Evolutionary conservation across 2,329 filamentous ascomycete species (phyloP).

Genomic region (Arthroderma uncinatum): DNA sequence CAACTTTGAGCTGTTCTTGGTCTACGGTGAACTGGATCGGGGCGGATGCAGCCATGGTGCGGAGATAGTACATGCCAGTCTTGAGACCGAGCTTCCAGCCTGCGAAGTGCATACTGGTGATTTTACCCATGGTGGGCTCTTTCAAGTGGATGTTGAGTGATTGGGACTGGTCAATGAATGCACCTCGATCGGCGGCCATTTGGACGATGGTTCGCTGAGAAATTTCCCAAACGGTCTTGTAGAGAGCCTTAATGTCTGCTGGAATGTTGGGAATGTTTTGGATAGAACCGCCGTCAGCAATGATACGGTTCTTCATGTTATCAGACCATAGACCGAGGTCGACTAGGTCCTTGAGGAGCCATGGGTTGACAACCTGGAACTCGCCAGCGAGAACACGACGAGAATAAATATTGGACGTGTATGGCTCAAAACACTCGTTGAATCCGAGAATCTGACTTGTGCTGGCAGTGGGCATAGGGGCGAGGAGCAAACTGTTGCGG

Average conservation of each 20-base stretch:
- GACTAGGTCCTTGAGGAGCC: conserved; percentile 94
- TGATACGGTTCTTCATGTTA: conserved; percentile 99
- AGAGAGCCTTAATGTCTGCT: conserved; percentile 85
- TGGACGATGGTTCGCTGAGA: conserved; percentile 90
- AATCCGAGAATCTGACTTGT: conserved; percentile 97
- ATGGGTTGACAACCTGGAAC: conserved; percentile 99
- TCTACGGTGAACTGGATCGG: conserved; percentile 99
- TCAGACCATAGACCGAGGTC: conserved; percentile 98
- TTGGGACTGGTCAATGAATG: conserved; percentile 98
- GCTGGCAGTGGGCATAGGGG: conserved; percentile 94
- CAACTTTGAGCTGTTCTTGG: conserved; percentile 82
- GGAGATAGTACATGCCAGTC: conserved; percentile 99
- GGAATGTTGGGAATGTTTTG: conserved; percentile 97
- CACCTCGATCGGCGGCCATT: conserved; percentile 96
- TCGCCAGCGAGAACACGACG: conserved; percentile 94
- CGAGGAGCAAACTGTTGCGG: conserved; percentile 88
- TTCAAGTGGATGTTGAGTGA: conserved; percentile 99
- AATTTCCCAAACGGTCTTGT: conserved; percentile 99
- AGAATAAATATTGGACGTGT: conserved; percentile 99
- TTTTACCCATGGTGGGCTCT: conserved; percentile 98
- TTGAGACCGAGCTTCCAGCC: conserved; percentile 99
- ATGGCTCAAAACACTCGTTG: conserved; percentile 99
- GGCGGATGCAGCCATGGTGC: conserved; percentile 90
- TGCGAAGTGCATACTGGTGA: conserved; percentile 98
- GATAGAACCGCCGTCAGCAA: conserved; percentile 87